phyloP scores from a whole-genome alignment of 352 stramenopile genomes.

The Pythium pectinolyticum region DNA sequence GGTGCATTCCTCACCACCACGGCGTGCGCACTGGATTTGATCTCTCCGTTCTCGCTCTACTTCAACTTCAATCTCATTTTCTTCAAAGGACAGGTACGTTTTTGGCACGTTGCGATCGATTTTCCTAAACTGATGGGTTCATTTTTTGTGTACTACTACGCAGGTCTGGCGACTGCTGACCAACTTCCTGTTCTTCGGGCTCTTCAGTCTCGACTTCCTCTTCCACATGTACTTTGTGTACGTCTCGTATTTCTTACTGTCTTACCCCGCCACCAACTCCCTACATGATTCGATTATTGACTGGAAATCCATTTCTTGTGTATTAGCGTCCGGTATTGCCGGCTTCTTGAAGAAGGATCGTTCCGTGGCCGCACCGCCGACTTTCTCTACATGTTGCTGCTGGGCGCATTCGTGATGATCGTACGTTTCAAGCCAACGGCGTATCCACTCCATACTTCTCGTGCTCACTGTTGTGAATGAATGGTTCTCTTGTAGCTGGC shows the following conservation, averaged over 20 bases:
- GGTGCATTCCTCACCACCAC: constrained; percentile 96
- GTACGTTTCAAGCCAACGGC: too few relatives aligned
- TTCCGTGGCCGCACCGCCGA: constrained; percentile 96
- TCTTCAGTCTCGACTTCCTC: constrained; percentile 98
- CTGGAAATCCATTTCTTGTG: constrained; percentile 16
- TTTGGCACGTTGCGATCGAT: too few relatives aligned
- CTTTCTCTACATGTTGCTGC: constrained; percentile 98
- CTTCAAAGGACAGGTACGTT: constrained; percentile 92
- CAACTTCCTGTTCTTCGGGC: constrained; percentile 99
- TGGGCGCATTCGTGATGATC: constrained; percentile 94
- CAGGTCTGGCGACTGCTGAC: constrained; percentile 96
- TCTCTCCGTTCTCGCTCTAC: constrained; percentile 96
- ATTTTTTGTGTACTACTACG: constrained; percentile 10
- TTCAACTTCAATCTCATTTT: constrained; percentile 97
- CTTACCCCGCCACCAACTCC: too few relatives aligned
- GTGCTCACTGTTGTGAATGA: too few relatives aligned
- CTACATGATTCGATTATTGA: not conserved
- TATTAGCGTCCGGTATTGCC: constrained; percentile 91
- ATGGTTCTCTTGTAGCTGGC: constrained; percentile 60
- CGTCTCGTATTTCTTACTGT: constrained; percentile 15
- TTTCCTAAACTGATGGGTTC: constrained; percentile 1
- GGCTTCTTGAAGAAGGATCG: constrained; percentile 97
- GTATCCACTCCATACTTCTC: too few relatives aligned
- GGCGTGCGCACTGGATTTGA: constrained; percentile 95
- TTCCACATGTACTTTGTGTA: constrained; percentile 99